Percentiles rank a stretch among this genome's conserved stretches.
phyloP scores from a whole-genome alignment of 2,329 filamentous ascomycete genomes.

The Tolypocladium tropicale region DNA sequence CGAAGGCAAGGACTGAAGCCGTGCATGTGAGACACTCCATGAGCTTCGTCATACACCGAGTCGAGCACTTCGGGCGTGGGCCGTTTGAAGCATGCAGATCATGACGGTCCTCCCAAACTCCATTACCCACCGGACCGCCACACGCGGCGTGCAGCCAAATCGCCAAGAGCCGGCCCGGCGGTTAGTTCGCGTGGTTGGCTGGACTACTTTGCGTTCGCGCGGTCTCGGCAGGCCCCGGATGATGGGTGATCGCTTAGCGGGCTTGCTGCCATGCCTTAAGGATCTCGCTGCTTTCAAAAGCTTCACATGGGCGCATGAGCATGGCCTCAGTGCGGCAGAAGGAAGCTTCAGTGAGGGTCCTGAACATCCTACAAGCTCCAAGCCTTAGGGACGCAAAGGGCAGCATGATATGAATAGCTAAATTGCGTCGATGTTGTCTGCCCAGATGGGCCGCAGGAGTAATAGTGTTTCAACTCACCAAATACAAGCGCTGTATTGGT shows the following conservation, averaged over 20 bases:
- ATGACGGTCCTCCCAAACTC: too few relatives aligned
- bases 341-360: neutral
- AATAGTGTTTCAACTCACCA: neutral
- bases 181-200: neutral
- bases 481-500: neutral
- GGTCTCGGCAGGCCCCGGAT: neutral
- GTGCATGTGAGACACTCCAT: neutral
- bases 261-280: too few relatives aligned
- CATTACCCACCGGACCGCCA: neutral
- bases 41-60: neutral
- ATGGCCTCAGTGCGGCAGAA: neutral
- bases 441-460: neutral
- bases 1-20: conserved; percentile 9
- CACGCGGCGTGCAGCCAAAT: neutral
- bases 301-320: too few relatives aligned
- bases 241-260: too few relatives aligned
- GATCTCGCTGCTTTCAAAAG: too few relatives aligned
- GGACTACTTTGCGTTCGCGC: neutral
- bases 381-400: neutral
- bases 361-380: too few relatives aligned
- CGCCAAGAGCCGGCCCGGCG: neutral
- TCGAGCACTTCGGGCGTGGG: neutral
- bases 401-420: neutral
- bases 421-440: too few relatives aligned
- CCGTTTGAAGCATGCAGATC: neutral